Conservation (phyloP, 441 rosid species). For the Breynia disticha region DNA sequence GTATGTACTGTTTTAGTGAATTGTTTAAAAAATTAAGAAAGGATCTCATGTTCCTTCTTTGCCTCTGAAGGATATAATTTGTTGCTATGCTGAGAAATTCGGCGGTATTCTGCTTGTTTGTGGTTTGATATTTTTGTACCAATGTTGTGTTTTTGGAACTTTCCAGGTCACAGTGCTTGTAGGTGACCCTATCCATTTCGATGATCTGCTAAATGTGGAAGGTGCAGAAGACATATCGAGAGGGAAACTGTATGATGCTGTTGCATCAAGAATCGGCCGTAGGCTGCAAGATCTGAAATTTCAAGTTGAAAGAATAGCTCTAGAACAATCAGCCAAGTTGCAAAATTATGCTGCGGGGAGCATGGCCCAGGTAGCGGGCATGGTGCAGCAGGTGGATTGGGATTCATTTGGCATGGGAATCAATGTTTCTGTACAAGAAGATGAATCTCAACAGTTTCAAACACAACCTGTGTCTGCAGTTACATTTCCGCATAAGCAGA, state of each 20-base stretch:
- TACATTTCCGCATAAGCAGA: constrained; percentile 4
- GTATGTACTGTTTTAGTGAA: constrained; percentile 27
- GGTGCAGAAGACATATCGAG: constrained; percentile 34
- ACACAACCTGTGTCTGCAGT: constrained; percentile 5
- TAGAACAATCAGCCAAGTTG: constrained; percentile 28
- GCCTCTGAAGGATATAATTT: neutral
- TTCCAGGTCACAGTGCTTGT: constrained; percentile 79
- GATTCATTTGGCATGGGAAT: constrained; percentile 47
- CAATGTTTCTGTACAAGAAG: constrained; percentile 9
- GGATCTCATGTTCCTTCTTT: too few relatives aligned
- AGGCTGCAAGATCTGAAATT: constrained; percentile 45
- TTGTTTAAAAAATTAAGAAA: too few relatives aligned
- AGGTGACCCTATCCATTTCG: constrained; percentile 69
- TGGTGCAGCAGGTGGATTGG: constrained; percentile 46
- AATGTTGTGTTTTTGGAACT: neutral
- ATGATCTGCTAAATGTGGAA: constrained; percentile 48
- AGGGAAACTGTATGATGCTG: constrained; percentile 71
- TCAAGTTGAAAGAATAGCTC: constrained; percentile 55
- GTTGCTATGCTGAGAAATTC: neutral
- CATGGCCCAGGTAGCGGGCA: constrained; percentile 27
- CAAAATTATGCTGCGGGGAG: constrained; percentile 15
- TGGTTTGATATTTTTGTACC: neutral
- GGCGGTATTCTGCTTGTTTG: neutral
- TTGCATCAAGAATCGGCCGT: constrained; percentile 61
- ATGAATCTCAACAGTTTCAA: constrained; percentile 11